Conservation (phyloP, 2,329 filamentous ascomycete species). For the Aureobasidium subglaciale region DNA sequence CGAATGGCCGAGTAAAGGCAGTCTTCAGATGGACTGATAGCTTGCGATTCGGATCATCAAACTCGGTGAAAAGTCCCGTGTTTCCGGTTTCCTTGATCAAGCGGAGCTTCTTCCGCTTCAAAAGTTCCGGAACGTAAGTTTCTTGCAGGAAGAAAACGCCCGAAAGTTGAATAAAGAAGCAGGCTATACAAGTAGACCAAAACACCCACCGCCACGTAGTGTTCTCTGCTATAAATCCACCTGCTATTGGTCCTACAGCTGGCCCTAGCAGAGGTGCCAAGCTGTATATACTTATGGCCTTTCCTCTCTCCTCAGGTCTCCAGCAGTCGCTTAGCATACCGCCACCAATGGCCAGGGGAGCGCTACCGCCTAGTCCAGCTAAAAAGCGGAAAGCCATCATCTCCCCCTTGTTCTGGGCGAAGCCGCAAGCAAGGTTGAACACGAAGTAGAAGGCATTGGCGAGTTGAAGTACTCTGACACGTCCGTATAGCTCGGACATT, state of each 20-base stretch:
- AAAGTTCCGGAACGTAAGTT: slow-evolving; percentile 59
- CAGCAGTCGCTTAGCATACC: slow-evolving; percentile 28
- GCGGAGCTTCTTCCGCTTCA: slow-evolving; percentile 50
- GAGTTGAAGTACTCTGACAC: slow-evolving; percentile 29
- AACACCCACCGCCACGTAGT: slow-evolving; percentile 65
- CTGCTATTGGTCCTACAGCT: slow-evolving; percentile 20
- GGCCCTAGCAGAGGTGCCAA: slow-evolving; percentile 25
- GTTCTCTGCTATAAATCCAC: slow-evolving; percentile 32
- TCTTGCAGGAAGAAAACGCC: slow-evolving; percentile 59
- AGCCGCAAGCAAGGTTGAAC: slow-evolving; percentile 33
- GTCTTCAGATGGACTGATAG: slow-evolving; percentile 26
- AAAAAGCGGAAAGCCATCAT: slow-evolving; percentile 34
- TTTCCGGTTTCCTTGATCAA: slow-evolving; percentile 55
- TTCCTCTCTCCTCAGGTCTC: slow-evolving; percentile 25
- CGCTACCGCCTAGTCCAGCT: slow-evolving; percentile 32
- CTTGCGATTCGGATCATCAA: slow-evolving; percentile 29
- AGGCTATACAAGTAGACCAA: slow-evolving; percentile 57
- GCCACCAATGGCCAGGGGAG: slow-evolving; percentile 32
- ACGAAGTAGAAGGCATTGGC: slow-evolving; percentile 32
- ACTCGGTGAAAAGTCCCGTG: slow-evolving; percentile 49
- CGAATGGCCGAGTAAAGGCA: slow-evolving; percentile 30
- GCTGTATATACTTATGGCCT: slow-evolving; percentile 26
- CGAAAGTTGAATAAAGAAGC: slow-evolving; percentile 53
- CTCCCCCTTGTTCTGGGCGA: slow-evolving; percentile 26
- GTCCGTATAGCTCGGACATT: slow-evolving; percentile 31